Evolutionary conservation across 1,139 yeast species (phyloP), one percentile per base, ranked within the genome.

Genomic region (Nadsonia commutata): DNA sequence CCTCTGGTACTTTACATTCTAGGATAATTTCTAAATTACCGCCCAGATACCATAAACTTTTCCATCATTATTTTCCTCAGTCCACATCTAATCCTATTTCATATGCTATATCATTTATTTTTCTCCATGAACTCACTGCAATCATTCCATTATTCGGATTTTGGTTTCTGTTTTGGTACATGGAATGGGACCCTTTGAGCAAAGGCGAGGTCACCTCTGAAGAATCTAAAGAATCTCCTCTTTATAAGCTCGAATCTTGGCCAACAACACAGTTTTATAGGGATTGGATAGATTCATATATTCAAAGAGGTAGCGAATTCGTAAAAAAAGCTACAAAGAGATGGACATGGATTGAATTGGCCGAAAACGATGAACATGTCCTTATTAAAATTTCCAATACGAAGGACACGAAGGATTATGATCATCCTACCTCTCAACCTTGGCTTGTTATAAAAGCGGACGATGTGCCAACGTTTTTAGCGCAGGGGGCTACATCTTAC

Each of bases 51-150:
- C 80, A 80, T 31, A 60, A 57, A 41, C 64, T 69, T 44, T 59
- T 74, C 44, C 65, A 65, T 18, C 71, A 70, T 2, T 73, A 71
- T 50, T 66, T 75, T 9, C 53, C 57, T 16, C 62, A 65, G 43
- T 68, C 74, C 51, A 58, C 68, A 37, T 56, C 65, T 39, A 80
- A 83, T 1, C 83, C 88, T 1, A 63, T 77, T 3, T 67, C 82
- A 1, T 80, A 79, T 49, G 65, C 78, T 13, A 67, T 80, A 0
- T 70, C 90, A 2, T 82, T 85, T 53, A 58, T 81, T 7, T 60
- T 83, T 1, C 65, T 85, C 11, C 95, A 85, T 56, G 95, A 85
- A 56, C 52, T 82, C 39, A 72, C 93, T 0, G 94, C 94, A 1
- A 70, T 84, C 2, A 69, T 77, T 4, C 95, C 95, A 1, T 67